Conservation (phyloP, 1,284 basidiomycete species). For the Chiua sp. region DNA sequence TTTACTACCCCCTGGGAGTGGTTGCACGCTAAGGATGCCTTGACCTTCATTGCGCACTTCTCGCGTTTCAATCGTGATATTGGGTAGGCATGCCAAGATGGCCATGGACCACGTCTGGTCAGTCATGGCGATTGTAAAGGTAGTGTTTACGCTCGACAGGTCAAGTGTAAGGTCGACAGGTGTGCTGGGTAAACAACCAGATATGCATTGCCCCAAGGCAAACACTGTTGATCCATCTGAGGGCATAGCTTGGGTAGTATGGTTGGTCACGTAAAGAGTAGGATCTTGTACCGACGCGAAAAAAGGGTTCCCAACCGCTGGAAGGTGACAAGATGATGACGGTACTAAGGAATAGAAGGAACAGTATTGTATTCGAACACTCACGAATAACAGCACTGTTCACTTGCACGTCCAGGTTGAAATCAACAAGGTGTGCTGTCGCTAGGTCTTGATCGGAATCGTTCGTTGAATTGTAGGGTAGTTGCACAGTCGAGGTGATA, state of each 20-base stretch:
- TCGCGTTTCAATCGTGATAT: slow-evolving; percentile 30
- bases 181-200: slow-evolving; percentile 13
- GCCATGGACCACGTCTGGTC: slow-evolving; percentile 27
- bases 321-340: background rate
- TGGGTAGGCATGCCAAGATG: slow-evolving; percentile 28
- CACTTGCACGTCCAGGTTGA: slow-evolving; percentile 26
- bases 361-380: background rate
- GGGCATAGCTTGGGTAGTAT: slow-evolving; percentile 20
- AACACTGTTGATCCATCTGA: slow-evolving; percentile 30
- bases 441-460: background rate
- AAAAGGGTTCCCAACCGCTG: background rate
- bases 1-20: slow-evolving; percentile 8
- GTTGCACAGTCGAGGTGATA: slow-evolving; percentile 21
- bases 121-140: slow-evolving; percentile 18
- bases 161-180: slow-evolving; percentile 10
- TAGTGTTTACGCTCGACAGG: slow-evolving; percentile 15
- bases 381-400: slow-evolving; percentile 7
- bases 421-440: slow-evolving; percentile 21
- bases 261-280: slow-evolving; percentile 18
- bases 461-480: slow-evolving; percentile 17
- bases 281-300: slow-evolving; percentile 18
- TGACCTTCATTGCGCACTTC: slow-evolving; percentile 30
- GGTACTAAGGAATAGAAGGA: background rate
- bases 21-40: slow-evolving; percentile 28
- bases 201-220: slow-evolving; percentile 21